phyloP scores from a whole-genome alignment of 2,329 filamentous ascomycete genomes.

The Trichoderma sp. region DNA sequence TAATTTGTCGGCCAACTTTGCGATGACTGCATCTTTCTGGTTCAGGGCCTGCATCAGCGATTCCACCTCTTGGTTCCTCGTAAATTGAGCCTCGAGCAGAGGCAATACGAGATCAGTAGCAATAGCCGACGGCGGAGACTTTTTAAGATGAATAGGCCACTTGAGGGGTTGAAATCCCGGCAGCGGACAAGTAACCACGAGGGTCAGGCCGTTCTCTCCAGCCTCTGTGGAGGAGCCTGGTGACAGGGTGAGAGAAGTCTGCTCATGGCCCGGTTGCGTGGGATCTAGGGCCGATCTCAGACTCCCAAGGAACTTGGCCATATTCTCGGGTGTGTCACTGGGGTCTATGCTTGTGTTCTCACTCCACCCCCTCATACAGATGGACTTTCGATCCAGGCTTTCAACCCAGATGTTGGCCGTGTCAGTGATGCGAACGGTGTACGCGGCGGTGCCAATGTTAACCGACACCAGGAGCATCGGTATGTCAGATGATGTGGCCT shows the following conservation, averaged over 20 bases:
- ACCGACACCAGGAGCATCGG: constrained; percentile 65
- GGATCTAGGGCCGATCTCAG: constrained; percentile 53
- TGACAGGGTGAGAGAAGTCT: constrained; percentile 46
- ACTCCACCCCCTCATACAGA: constrained; percentile 60
- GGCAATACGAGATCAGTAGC: constrained; percentile 52
- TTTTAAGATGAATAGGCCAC: constrained; percentile 63
- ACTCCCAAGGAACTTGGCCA: constrained; percentile 64
- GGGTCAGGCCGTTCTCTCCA: constrained; percentile 43
- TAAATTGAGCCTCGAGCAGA: constrained; percentile 47
- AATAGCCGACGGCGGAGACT: constrained; percentile 42
- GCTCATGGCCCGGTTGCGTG: constrained; percentile 43
- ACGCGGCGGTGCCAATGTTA: constrained; percentile 53
- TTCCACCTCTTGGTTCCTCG: constrained; percentile 40
- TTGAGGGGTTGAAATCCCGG: constrained; percentile 62
- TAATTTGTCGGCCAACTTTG: constrained; percentile 53
- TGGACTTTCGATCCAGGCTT: constrained; percentile 57
- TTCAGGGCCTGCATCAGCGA: constrained; percentile 44
- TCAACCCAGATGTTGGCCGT: constrained; percentile 73
- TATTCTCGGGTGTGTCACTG: constrained; percentile 65
- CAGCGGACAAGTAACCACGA: constrained; percentile 59
- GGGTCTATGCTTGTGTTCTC: constrained; percentile 72
- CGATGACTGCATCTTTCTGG: constrained; percentile 53
- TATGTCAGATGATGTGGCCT: constrained; percentile 40
- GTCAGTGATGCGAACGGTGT: constrained; percentile 68
- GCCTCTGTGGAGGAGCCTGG: constrained; percentile 34